These are phyloP conservation scores for Penicillium brasilianum DNA, from an alignment of 2,329 filamentous ascomycete species.

Conservation along the genomic window DNA sequence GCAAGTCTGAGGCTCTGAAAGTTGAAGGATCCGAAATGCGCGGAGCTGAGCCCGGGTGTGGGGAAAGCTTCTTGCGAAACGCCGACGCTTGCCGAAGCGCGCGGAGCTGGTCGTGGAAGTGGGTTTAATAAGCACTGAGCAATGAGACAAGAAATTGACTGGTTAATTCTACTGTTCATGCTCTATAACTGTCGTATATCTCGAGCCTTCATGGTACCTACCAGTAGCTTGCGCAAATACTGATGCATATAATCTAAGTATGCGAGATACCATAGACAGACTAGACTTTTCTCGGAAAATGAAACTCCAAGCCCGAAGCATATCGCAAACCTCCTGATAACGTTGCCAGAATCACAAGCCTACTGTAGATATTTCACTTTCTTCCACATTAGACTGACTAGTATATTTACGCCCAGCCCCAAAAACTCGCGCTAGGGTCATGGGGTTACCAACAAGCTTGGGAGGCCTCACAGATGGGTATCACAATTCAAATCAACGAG, in stretches of 20 bases:
- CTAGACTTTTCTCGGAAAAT: too few relatives aligned
- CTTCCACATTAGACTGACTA: neutral
- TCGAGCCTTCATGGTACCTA: too few relatives aligned
- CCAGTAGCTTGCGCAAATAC: too few relatives aligned
- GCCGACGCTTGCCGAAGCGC: conserved; percentile 29
- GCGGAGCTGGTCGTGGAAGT: conserved; percentile 5
- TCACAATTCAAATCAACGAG: conserved; percentile 11
- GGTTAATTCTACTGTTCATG: too few relatives aligned
- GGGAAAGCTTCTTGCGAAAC: conserved; percentile 28
- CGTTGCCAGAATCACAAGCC: too few relatives aligned
- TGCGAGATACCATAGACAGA: too few relatives aligned
- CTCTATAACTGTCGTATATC: too few relatives aligned
- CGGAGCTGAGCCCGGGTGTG: conserved; percentile 28
- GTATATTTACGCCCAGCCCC: neutral
- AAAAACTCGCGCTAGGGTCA: neutral
- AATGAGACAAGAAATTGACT: too few relatives aligned
- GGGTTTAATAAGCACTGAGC: too few relatives aligned
- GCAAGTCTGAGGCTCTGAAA: conserved; percentile 6
- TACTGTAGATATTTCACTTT: neutral
- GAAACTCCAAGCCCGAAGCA: too few relatives aligned
- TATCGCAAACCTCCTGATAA: too few relatives aligned
- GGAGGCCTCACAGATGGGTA: conserved; percentile 12
- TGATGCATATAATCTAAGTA: too few relatives aligned
- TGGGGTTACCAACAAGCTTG: neutral
- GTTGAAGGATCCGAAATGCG: conserved; percentile 7